A percentile compares a stretch with the other conserved stretches of the same genome.
Conservation (phyloP, 2,329 filamentous ascomycete genomes). For the Ophiognomonia clavigignenti-juglandacearum region DNA sequence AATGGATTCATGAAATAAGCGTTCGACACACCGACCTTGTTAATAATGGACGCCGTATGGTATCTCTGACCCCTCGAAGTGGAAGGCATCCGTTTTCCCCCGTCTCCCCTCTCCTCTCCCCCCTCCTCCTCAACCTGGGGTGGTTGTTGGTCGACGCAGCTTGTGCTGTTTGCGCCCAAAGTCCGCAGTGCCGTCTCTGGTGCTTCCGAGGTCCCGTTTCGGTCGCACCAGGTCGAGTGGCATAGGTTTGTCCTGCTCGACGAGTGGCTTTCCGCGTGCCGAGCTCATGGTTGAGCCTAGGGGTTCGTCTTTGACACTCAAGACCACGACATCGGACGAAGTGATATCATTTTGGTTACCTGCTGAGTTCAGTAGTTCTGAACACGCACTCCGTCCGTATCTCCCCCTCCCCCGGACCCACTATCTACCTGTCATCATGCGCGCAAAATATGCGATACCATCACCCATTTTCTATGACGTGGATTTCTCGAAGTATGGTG, state of each 20-base stretch:
- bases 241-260: too few species aligned
- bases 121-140: too few species aligned
- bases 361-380: conserved; percentile 9
- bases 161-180: background rate
- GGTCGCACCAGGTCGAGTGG: too few species aligned
- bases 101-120: too few species aligned
- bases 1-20: conserved; percentile 85
- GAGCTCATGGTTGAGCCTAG: background rate
- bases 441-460: background rate
- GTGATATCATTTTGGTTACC: too few species aligned
- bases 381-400: background rate
- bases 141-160: too few species aligned
- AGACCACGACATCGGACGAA: background rate
- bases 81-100: conserved; percentile 25
- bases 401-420: background rate
- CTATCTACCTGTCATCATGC: background rate
- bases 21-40: conserved; percentile 99
- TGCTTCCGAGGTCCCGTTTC: too few species aligned
- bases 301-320: background rate
- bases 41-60: conserved; percentile 92
- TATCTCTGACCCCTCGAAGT: conserved; percentile 74
- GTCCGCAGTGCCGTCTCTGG: too few species aligned
- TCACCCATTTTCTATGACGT: background rate
- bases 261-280: too few species aligned
- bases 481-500: too few species aligned